A percentile compares a stretch with the other conserved stretches of the same genome.
These are phyloP conservation scores for Fusarium stilboides DNA, from an alignment of 2,329 filamentous ascomycete species.

Conservation along the genomic window DNA sequence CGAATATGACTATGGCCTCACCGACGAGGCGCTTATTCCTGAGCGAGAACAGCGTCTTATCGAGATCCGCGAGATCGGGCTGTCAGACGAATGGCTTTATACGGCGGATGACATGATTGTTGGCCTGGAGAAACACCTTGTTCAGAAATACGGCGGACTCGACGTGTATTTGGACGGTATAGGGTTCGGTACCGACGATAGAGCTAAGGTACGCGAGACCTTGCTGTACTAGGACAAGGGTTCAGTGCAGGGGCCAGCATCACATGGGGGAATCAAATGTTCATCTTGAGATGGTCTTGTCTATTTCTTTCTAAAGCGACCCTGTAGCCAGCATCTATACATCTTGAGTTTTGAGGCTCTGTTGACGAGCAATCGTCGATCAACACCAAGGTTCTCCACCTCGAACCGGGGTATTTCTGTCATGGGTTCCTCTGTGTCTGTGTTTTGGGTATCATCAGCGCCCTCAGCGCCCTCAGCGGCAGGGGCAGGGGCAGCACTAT, in stretches of 20 bases:
- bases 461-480: conserved; percentile 11
- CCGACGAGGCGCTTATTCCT: conserved; percentile 69
- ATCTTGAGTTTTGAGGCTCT: conserved; percentile 93
- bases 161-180: conserved; percentile 75
- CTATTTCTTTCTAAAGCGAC: conserved; percentile 80
- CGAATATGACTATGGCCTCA: conserved; percentile 79
- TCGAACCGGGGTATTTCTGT: conserved; percentile 69
- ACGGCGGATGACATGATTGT: conserved; percentile 77
- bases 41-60: conserved; percentile 75
- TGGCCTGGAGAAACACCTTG: conserved; percentile 70
- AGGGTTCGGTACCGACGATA: conserved; percentile 67
- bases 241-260: not conserved
- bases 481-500: conserved; percentile 2
- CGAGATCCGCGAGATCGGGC: conserved; percentile 79
- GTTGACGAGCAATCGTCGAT: conserved; percentile 93
- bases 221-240: conserved; percentile 57
- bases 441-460: conserved; percentile 9
- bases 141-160: conserved; percentile 75
- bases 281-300: conserved; percentile 44
- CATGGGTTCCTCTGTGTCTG: conserved; percentile 38
- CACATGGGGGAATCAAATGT: not conserved
- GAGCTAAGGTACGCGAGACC: conserved; percentile 58
- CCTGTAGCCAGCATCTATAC: conserved; percentile 98
- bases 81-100: conserved; percentile 80
- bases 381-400: conserved; percentile 83